Evolutionary conservation across 202 grass and related monocot genomes (phyloP).

Genomic region (Alloteropsis angusta): DNA sequence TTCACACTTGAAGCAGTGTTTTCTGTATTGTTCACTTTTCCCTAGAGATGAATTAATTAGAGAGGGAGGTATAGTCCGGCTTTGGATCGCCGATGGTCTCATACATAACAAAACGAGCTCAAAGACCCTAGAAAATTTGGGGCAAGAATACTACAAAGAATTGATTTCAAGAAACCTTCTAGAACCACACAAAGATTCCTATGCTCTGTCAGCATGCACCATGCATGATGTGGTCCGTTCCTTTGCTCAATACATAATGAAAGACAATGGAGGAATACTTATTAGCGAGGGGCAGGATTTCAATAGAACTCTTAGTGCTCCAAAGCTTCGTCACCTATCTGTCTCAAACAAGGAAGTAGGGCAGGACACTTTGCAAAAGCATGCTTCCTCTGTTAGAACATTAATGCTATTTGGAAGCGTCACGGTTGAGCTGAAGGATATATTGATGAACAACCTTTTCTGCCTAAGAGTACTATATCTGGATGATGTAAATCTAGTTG

Average conservation of each 20-base stretch:
- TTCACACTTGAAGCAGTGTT: conserved; percentile 19
- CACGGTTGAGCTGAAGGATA: background rate
- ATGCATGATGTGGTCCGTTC: background rate
- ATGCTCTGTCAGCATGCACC: background rate
- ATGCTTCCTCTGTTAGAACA: background rate
- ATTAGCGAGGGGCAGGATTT: background rate
- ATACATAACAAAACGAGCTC: background rate
- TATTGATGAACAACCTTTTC: background rate
- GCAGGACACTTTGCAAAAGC: background rate
- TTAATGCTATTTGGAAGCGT: background rate
- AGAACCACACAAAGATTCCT: background rate
- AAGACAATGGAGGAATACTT: background rate
- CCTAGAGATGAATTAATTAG: background rate
- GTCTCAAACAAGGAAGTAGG: background rate
- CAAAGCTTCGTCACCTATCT: background rate
- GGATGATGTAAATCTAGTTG: background rate
- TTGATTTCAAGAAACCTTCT: conserved; percentile 30
- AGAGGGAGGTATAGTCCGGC: accelerated
- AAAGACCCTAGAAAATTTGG: background rate
- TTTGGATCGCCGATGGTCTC: conserved; percentile 20
- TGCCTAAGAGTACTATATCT: background rate
- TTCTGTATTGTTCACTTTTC: conserved; percentile 19
- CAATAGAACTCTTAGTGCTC: background rate
- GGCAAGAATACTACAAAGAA: background rate
- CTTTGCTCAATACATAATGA: background rate